These are phyloP conservation scores for Blechomonas ayalai DNA, from an alignment of 208 protist species.

Conservation along the genomic window DNA sequence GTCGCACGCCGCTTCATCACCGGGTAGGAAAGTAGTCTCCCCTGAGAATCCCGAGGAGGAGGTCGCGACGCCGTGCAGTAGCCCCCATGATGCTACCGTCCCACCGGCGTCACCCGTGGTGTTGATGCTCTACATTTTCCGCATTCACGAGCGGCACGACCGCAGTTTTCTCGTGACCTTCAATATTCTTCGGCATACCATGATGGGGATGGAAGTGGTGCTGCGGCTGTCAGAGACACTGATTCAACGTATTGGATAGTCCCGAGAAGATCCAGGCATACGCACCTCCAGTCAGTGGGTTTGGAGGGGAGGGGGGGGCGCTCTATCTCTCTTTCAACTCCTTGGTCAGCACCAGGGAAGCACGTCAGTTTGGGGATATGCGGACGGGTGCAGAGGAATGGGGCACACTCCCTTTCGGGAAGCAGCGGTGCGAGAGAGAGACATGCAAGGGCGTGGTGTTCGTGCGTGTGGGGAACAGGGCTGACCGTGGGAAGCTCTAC, in stretches of 20 bases:
- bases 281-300: neutral
- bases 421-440: too few species aligned
- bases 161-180: conserved; percentile 73
- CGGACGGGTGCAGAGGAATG: too few species aligned
- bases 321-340: too few species aligned
- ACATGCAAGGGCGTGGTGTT: too few species aligned
- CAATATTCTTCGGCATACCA: conserved; percentile 43
- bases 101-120: conserved; percentile 23
- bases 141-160: conserved; percentile 78
- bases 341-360: too few species aligned
- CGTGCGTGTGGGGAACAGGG: too few species aligned
- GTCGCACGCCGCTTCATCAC: neutral
- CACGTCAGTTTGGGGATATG: too few species aligned
- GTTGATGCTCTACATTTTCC: conserved; percentile 65
- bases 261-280: too few species aligned
- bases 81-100: neutral
- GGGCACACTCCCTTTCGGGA: too few species aligned
- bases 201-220: conserved; percentile 58
- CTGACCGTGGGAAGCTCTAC: too few species aligned
- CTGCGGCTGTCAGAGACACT: conserved; percentile 41
- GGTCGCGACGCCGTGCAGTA: neutral
- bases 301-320: neutral
- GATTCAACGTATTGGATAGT: conserved; percentile 19
- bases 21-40: neutral
- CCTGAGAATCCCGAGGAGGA: neutral